Percentiles rank a stretch among this genome's conserved stretches.
phyloP scores from a whole-genome alignment of 179 eudicot genomes.

The Monotropa hypopitys region DNA sequence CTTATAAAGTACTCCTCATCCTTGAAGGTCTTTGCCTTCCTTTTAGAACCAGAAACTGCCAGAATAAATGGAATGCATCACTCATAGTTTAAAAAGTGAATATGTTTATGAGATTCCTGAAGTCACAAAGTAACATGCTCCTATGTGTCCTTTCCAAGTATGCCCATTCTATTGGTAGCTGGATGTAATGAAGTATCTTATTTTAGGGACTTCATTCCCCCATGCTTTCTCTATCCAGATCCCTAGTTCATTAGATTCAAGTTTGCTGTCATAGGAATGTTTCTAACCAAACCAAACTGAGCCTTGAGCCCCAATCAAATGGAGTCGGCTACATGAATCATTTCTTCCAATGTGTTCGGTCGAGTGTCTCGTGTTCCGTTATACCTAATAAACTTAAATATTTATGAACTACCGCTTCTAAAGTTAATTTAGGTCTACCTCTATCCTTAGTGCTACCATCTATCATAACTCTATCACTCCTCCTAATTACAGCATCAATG shows the following conservation, averaged over 20 bases:
- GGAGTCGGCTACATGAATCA: too few relatives aligned
- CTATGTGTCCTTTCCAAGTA: background rate
- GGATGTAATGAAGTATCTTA: background rate
- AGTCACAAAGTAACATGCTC: background rate
- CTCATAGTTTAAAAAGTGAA: background rate
- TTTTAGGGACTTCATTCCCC: background rate
- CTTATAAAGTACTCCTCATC: slow-evolving; percentile 82
- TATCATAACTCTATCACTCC: too few relatives aligned
- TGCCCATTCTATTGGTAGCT: background rate
- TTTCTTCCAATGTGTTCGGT: too few relatives aligned
- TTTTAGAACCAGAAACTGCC: slow-evolving; percentile 58
- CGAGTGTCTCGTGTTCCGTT: too few relatives aligned
- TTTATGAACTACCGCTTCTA: too few relatives aligned
- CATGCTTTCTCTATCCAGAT: background rate
- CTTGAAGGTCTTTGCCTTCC: slow-evolving; percentile 70
- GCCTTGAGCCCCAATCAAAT: too few relatives aligned
- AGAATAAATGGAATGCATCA: background rate
- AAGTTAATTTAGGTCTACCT: too few relatives aligned
- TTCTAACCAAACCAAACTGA: background rate
- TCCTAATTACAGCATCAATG: too few relatives aligned
- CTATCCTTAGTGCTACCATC: too few relatives aligned
- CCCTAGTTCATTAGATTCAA: background rate
- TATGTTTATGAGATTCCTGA: background rate
- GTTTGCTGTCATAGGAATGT: background rate
- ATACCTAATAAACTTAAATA: too few relatives aligned